A percentile compares a stretch with the other conserved stretches of the same genome.
Conservation (phyloP, 164 flowering plant species). For the Pachysandra terminalis region DNA sequence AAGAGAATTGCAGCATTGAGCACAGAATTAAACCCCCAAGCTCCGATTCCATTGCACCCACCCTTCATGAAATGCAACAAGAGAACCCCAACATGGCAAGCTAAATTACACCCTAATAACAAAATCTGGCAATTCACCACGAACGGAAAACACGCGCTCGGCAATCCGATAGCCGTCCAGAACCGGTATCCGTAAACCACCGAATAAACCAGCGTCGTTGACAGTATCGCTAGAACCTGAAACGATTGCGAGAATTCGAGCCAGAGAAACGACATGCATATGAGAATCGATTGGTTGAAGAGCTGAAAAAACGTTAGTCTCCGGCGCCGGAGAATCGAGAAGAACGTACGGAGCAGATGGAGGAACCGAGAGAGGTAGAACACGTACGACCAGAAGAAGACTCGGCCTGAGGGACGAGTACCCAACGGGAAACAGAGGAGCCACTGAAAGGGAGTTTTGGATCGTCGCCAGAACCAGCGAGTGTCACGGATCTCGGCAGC, state of each 20-base stretch:
- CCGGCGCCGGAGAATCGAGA: slow-evolving; percentile 47
- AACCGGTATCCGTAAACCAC: slow-evolving; percentile 74
- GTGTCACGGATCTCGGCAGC: slow-evolving; percentile 82
- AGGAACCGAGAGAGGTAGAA: slow-evolving; percentile 74
- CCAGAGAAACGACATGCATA: slow-evolving; percentile 71
- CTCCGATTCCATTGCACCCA: slow-evolving; percentile 84
- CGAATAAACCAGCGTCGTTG: slow-evolving; percentile 42
- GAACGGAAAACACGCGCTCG: slow-evolving; percentile 52
- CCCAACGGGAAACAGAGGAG: slow-evolving; percentile 87
- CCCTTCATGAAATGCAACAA: slow-evolving; percentile 68
- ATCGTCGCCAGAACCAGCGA: slow-evolving; percentile 73
- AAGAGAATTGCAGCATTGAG: slow-evolving; percentile 41
- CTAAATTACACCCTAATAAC: slow-evolving; percentile 53
- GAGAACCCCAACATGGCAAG: slow-evolving; percentile 67
- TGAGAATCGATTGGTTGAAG: slow-evolving; percentile 51
- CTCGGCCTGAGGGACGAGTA: slow-evolving; percentile 79
- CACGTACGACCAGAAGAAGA: slow-evolving; percentile 87
- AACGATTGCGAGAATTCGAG: slow-evolving; percentile 90
- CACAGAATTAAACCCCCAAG: slow-evolving; percentile 66
- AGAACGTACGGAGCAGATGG: slow-evolving; percentile 49
- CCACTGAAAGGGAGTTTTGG: slow-evolving; percentile 75
- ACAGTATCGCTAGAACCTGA: slow-evolving; percentile 69
- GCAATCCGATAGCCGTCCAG: slow-evolving; percentile 68
- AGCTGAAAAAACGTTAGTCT: slow-evolving; percentile 42
- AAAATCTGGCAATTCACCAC: slow-evolving; percentile 59